Conservation (phyloP, 768 basidiomycete genomes). For the Boletus vermiculosoides region DNA sequence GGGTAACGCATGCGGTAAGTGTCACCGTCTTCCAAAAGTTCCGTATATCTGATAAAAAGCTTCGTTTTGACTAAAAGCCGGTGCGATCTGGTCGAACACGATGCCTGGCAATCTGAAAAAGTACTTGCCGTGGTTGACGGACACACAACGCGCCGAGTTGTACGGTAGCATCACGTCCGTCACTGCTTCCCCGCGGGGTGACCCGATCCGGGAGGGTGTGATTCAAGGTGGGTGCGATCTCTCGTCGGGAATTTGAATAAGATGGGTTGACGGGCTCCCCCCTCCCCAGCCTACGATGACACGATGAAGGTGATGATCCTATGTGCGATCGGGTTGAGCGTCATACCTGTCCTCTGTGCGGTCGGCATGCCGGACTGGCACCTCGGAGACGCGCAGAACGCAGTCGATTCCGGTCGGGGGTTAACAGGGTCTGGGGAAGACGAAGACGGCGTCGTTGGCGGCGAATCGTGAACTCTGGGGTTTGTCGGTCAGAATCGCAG, state of each 20-base stretch:
- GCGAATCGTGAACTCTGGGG: not conserved
- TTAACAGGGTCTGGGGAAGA: not conserved
- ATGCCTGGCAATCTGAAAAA: conserved; percentile 63
- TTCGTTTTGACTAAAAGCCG: conserved; percentile 38
- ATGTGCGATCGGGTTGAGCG: conserved; percentile 49
- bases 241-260: not conserved
- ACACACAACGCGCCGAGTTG: conserved; percentile 42
- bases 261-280: not conserved
- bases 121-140: conserved; percentile 50
- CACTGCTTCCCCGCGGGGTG: conserved; percentile 44
- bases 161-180: conserved; percentile 59
- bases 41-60: not conserved
- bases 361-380: conserved; percentile 65
- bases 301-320: conserved; percentile 58
- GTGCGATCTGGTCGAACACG: conserved; percentile 59
- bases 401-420: conserved; percentile 44
- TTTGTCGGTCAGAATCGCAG: not conserved
- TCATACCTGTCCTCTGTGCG: conserved; percentile 58
- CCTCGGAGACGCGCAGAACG: conserved; percentile 71
- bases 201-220: conserved; percentile 63
- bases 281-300: conserved; percentile 46
- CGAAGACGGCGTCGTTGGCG: not conserved
- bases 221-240: conserved; percentile 43
- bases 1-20: conserved; percentile 58
- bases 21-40: conserved; percentile 7